Base-by-base conservation (phyloP, 805 yeast species). In the Candida krabiensis region DNA sequence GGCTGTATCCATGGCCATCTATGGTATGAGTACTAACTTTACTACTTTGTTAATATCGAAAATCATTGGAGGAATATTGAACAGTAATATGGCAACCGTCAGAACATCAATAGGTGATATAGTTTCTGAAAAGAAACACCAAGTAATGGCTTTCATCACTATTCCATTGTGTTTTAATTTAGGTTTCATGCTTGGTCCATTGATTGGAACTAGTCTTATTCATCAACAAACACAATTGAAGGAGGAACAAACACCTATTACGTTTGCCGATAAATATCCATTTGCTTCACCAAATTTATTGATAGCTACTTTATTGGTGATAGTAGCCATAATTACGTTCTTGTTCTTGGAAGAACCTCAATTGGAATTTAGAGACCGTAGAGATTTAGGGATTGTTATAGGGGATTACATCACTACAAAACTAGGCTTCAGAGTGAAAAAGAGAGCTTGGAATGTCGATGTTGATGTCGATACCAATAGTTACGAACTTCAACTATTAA, bases 41-140 rank as follows among this genome's bases (percentile, higher is more conserved):
- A 68, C 69, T 48, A 63, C 67, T 59, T 84, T 84, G 0, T 46
- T 80, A 7, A 47, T 62, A 8, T 77, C 84, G 7, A 65, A 84
- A 51, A 60, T 71, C 15, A 44, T 71, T 26, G 70, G 73, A 57
- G 86, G 86, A 0, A 58, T 71, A 2, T 59, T 79, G 27, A 80
- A 79, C 52, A 85, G 84, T 6, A 80, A 80, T 50, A 73, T 78
- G 9, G 79, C 81, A 0, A 83, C 79, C 11, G 51, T 80, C 22
- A 61, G 86, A 52, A 80, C 86, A 0, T 58, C 70, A 30, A 66
- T 80, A 30, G 86, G 85, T 2, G 87, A 80, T 51, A 58, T 78
- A 15, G 80, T 82, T 6, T 57, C 61, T 5, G 75, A 79, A 39
- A 66, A 77, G 35, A 64, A 64, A 25, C 84, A 80, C 50, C 85